Conservation (phyloP, 306 rosid species). For the Trifolium fragiferum region DNA sequence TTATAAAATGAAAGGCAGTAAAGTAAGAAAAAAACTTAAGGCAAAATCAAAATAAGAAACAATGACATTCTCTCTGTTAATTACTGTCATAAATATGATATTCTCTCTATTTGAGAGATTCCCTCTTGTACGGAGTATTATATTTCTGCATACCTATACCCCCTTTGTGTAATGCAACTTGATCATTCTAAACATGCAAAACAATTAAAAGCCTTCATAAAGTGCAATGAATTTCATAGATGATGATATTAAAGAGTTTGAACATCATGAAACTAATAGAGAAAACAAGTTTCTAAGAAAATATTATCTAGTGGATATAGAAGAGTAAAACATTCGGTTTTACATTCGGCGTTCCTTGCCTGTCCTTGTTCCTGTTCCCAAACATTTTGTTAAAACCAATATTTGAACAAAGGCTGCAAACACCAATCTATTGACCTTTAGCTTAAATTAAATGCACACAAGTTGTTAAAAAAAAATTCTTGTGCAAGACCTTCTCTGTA, state of each 20-base stretch:
- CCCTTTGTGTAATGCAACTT: background rate
- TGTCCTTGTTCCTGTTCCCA: slow-evolving; percentile 13
- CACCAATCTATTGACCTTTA: background rate
- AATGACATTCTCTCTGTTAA: background rate
- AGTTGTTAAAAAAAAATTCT: slow-evolving; percentile 30
- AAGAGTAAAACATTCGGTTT: slow-evolving; percentile 5
- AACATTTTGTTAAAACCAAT: slow-evolving; percentile 23
- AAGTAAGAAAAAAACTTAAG: slow-evolving; percentile 13
- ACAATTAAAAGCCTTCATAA: slow-evolving; percentile 10
- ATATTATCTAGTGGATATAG: background rate
- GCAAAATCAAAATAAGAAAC: slow-evolving; percentile 3
- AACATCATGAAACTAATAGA: background rate
- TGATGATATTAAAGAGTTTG: slow-evolving; percentile 1
- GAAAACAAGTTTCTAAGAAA: background rate
- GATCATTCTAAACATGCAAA: slow-evolving; percentile 14
- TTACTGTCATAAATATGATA: background rate
- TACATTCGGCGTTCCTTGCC: slow-evolving; percentile 23
- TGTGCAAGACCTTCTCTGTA: background rate
- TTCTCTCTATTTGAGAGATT: background rate
- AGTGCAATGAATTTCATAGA: background rate
- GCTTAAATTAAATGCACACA: slow-evolving; percentile 23
- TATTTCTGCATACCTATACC: background rate
- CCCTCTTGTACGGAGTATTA: background rate
- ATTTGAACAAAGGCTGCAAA: slow-evolving; percentile 5
- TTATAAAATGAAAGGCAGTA: background rate